A percentile compares a stretch with the other conserved stretches of the same genome.
Conservation (phyloP, 306 rosid genomes). For the Rosa rugosa region DNA sequence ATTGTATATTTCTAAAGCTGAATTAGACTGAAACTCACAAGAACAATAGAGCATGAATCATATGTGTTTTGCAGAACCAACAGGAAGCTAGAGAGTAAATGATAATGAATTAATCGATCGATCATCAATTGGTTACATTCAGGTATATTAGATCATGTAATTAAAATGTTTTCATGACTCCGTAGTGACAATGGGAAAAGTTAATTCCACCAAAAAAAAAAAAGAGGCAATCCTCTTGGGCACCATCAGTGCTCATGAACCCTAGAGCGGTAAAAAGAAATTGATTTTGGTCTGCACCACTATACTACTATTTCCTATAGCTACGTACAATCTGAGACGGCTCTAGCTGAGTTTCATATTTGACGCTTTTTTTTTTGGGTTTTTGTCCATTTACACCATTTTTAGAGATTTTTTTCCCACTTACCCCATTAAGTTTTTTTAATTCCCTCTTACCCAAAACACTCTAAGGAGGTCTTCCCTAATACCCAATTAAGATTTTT, state of each 20-base stretch:
- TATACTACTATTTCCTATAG: neutral
- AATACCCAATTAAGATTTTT: too few relatives aligned
- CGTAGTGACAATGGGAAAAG: neutral
- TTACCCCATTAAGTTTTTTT: too few relatives aligned
- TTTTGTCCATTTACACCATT: too few relatives aligned
- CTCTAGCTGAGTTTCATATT: constrained; percentile 17
- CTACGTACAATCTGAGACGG: neutral
- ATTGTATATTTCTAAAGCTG: neutral
- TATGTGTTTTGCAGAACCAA: neutral
- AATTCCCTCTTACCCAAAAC: too few relatives aligned
- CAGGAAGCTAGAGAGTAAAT: neutral
- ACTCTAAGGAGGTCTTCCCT: too few relatives aligned
- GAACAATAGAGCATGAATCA: neutral
- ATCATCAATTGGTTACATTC: neutral
- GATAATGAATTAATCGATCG: neutral
- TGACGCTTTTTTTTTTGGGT: too few relatives aligned
- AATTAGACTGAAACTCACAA: neutral
- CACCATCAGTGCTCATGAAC: too few relatives aligned
- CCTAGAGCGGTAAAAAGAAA: too few relatives aligned
- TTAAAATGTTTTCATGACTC: neutral
- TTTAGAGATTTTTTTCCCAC: too few relatives aligned
- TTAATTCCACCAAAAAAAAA: neutral
- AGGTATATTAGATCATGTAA: neutral
- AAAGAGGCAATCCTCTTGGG: too few relatives aligned
- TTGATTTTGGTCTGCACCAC: neutral